phyloP scores from a whole-genome alignment of 2,329 filamentous ascomycete genomes.

The Phoma sp. region DNA sequence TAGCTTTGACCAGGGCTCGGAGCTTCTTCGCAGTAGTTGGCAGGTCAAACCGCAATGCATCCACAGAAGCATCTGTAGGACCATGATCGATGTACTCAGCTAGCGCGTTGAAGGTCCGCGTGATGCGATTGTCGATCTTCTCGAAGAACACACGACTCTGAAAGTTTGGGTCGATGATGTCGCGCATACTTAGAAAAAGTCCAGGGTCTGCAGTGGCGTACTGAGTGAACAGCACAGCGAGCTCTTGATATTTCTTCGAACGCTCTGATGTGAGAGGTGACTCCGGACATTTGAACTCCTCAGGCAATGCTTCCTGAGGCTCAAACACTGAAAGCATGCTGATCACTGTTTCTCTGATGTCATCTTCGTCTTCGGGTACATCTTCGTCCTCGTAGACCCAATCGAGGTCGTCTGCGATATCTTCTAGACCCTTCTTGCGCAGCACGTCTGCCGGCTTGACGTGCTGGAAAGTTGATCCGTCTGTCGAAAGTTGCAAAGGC shows the following conservation, averaged over 20 bases:
- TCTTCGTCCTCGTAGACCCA: constrained; percentile 42
- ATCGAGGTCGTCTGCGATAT: constrained; percentile 35
- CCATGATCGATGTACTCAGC: constrained; percentile 41
- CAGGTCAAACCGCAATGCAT: constrained; percentile 36
- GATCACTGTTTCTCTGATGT: constrained; percentile 39
- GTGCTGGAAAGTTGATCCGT: constrained; percentile 44
- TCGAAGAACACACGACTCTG: constrained; percentile 44
- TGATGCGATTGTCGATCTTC: constrained; percentile 42
- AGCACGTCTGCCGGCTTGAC: constrained; percentile 40
- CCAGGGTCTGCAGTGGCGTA: constrained; percentile 37
- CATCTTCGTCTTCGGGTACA: constrained; percentile 35
- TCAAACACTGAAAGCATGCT: constrained; percentile 49
- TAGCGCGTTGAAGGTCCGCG: constrained; percentile 36
- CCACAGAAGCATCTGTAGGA: constrained; percentile 30
- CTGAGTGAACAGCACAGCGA: constrained; percentile 37
- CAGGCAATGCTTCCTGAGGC: constrained; percentile 42
- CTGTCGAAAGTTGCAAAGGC: constrained; percentile 37
- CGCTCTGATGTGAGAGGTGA: constrained; percentile 34
- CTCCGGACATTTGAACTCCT: constrained; percentile 39
- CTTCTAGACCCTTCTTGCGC: constrained; percentile 32
- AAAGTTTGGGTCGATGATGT: constrained; percentile 41
- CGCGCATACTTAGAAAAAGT: constrained; percentile 35
- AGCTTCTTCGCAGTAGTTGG: constrained; percentile 41
- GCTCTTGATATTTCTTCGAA: constrained; percentile 41
- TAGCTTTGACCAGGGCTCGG: constrained; percentile 31